Base-by-base conservation (phyloP, 2,329 filamentous ascomycete genomes). In the Sporothrix inflata region DNA sequence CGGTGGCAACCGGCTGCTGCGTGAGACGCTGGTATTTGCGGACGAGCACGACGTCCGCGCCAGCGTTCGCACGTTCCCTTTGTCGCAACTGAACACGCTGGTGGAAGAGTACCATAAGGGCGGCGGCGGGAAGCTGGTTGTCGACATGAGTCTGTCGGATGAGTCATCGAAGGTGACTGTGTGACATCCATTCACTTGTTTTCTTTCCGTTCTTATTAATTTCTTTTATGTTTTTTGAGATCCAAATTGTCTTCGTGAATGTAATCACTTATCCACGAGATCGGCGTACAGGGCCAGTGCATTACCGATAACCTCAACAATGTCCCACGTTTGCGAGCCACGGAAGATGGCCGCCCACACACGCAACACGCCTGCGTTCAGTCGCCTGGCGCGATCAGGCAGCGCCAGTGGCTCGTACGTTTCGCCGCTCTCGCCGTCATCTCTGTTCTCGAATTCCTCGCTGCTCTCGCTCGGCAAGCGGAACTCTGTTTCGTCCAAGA, bases 401-500 rank as follows among this genome's bases (percentile, higher is more conserved):
- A 67, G 7, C 3, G 7, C 42, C 7, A 49, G 21, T 16, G 27
- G 1, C n/a, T 57, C 53, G 27, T 34, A 34, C 19, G 24, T 8
- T 30, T 6, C 21, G 9, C 11, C 16, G 42, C 8, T 12, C 5
- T 27, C 34, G 19, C 19, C 16, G 19, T 61, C 34, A 24, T 53
- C 49, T 2, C 19, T n/a, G 6, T 30, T 24, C 53, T 34, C 27
- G n/a, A 12, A 7, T 1, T 4, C 30, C 27, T 49, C 65, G 45
- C 38, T 45, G 3, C 16, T 27, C 3, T 14, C 21, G 30, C 42
- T 34, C 11, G 65, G 65, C 45, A 68, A n/a, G 2, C 42, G 14
- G 16, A n/a, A 68, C 24, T 68, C 65, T 19, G 65, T 68, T 24
- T 68, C 65, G 7, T 68, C 65, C 45, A 68, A n/a, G 42, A 68